Evolutionary conservation across 345 rosid genomes (phyloP).

Genomic region (Euphorbia lathyris): DNA sequence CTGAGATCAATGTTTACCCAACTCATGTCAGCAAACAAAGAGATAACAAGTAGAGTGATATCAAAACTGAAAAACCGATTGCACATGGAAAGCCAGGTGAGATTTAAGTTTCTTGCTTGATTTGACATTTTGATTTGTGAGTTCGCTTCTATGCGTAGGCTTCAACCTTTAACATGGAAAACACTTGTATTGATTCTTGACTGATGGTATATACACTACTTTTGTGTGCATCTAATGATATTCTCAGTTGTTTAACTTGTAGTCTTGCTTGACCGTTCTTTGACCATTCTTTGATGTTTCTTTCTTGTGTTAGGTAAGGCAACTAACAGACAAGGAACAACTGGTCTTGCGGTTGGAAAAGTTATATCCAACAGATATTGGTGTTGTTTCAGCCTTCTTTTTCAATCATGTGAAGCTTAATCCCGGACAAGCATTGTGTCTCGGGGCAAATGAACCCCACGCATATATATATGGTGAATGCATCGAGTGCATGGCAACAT

Average conservation of each 20-base stretch:
- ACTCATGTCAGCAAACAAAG: conserved; percentile 77
- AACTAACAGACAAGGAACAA: conserved; percentile 78
- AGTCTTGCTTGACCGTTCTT: background rate
- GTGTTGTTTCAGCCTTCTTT: conserved; percentile 83
- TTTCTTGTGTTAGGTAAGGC: conserved; percentile 61
- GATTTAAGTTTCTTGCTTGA: background rate
- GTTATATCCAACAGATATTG: conserved; percentile 83
- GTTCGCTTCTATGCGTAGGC: too few relatives aligned
- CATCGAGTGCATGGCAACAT: too few relatives aligned
- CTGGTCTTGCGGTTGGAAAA: conserved; percentile 77
- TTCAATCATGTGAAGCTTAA: conserved; percentile 86
- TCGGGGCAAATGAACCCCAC: conserved; percentile 94
- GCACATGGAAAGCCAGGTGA: conserved; percentile 63
- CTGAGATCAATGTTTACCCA: conserved; percentile 69
- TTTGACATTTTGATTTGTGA: too few relatives aligned
- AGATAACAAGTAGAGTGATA: conserved; percentile 51
- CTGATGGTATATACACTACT: too few relatives aligned
- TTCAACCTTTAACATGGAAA: too few relatives aligned
- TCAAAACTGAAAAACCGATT: conserved; percentile 61
- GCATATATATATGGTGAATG: conserved; percentile 91
- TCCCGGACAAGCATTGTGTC: conserved; percentile 93
- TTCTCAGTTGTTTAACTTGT: too few relatives aligned
- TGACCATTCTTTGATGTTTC: conserved; percentile 12
- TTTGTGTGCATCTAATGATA: too few relatives aligned
- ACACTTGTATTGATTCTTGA: too few relatives aligned